Conservation (phyloP, 164 flowering plant species). For the Houttuynia cordata region DNA sequence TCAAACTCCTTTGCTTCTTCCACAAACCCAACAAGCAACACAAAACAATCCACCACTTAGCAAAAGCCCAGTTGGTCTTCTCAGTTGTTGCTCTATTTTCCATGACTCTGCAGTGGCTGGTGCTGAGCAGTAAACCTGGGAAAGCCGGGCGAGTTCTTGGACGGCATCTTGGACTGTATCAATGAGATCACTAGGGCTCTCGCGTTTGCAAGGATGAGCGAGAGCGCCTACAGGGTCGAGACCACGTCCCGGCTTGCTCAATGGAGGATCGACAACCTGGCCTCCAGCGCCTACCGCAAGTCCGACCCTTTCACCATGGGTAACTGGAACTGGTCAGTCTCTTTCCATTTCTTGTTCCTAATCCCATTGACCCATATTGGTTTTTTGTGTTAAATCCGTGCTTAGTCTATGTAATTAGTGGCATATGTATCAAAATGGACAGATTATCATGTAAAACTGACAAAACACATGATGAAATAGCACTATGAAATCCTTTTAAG, state of each 20-base stretch:
- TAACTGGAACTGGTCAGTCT: conserved; percentile 70
- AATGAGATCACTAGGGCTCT: conserved; percentile 72
- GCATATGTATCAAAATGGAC: too few relatives aligned
- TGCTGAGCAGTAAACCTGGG: conserved; percentile 52
- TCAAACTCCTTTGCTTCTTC: conserved; percentile 34
- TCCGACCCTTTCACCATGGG: conserved; percentile 97
- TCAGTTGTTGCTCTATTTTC: neutral
- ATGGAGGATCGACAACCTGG: conserved; percentile 78
- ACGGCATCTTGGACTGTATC: conserved; percentile 73
- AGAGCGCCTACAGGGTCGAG: conserved; percentile 69
- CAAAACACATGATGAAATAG: too few relatives aligned
- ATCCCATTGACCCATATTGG: too few relatives aligned
- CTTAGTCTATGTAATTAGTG: too few relatives aligned
- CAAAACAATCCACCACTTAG: neutral
- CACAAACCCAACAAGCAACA: conserved; percentile 14
- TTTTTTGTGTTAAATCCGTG: too few relatives aligned
- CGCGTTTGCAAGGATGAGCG: conserved; percentile 64
- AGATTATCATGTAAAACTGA: too few relatives aligned
- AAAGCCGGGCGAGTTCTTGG: conserved; percentile 58
- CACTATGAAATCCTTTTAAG: too few relatives aligned
- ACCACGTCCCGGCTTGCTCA: conserved; percentile 90
- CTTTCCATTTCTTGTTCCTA: neutral
- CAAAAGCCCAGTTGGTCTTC: neutral
- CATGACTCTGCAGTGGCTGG: conserved; percentile 15
- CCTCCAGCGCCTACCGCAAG: conserved; percentile 72